Conservation (phyloP, 768 basidiomycete species). For the Suillus plorans region DNA sequence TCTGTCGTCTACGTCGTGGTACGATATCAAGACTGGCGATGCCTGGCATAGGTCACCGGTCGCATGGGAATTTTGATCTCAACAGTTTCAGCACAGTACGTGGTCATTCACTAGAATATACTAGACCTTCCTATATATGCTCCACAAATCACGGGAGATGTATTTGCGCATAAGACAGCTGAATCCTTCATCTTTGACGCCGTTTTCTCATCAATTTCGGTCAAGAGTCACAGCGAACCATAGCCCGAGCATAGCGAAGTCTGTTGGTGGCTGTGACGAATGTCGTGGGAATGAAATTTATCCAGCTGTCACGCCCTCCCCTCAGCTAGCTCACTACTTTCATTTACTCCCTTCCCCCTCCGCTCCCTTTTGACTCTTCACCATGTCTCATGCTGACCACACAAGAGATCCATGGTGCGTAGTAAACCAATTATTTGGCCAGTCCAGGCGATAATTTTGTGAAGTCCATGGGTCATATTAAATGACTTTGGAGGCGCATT, state of each 20-base stretch:
- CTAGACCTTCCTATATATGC: background rate
- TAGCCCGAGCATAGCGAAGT: no score
- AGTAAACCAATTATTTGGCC: background rate
- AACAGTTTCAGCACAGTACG: background rate
- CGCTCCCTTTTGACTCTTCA: conserved; percentile 9
- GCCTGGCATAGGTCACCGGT: background rate
- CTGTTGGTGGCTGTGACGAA: background rate
- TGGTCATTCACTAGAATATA: background rate
- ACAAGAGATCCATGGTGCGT: conserved; percentile 88
- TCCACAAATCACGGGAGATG: background rate
- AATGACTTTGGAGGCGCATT: conserved; percentile 98
- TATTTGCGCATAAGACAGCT: background rate
- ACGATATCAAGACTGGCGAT: background rate
- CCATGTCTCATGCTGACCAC: conserved; percentile 90
- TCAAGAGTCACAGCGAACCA: background rate
- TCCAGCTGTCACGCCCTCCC: background rate
- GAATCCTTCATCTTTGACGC: background rate
- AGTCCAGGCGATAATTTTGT: conserved; percentile 5
- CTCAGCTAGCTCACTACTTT: background rate
- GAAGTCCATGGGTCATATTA: conserved; percentile 96
- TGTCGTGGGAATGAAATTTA: conserved; percentile 5
- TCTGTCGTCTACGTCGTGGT: background rate
- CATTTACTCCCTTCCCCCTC: background rate
- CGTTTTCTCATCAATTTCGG: background rate
- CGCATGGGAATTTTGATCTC: background rate